These are phyloP conservation scores for Vaccinium macrocarpon DNA, from an alignment of 148 eudicot genomes.

Conservation along the genomic window DNA sequence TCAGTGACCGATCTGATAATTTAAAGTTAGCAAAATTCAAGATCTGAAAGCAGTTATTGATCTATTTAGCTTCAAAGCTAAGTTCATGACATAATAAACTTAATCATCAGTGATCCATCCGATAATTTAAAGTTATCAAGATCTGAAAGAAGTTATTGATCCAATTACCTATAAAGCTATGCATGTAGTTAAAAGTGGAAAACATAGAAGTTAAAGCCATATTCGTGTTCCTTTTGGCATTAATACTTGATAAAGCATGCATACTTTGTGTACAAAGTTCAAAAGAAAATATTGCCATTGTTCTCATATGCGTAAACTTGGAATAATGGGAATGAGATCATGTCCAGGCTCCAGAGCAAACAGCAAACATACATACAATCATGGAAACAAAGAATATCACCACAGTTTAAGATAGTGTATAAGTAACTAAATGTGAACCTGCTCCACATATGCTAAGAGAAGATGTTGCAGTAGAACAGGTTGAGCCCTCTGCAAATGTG, in stretches of 20 bases:
- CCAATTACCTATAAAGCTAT: not conserved
- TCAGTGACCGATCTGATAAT: no score
- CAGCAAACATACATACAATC: not conserved
- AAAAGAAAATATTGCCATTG: not conserved
- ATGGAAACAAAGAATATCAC: not conserved
- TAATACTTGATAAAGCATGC: not conserved
- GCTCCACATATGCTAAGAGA: slow-evolving; percentile 91
- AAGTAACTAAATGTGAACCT: slow-evolving; percentile 45
- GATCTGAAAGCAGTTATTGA: no score
- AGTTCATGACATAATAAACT: not conserved
- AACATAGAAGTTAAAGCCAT: not conserved
- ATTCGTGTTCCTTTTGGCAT: not conserved
- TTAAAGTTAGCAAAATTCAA: no score
- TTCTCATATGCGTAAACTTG: not conserved
- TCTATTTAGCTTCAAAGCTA: no score
- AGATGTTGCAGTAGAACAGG: slow-evolving; percentile 89
- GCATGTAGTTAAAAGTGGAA: not conserved
- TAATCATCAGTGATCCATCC: not conserved
- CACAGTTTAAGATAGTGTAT: not conserved
- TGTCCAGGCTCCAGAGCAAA: not conserved
- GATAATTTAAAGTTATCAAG: not conserved
- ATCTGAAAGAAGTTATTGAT: not conserved
- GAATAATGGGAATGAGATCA: not conserved
- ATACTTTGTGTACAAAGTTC: not conserved
- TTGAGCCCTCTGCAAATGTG: slow-evolving; percentile 96